phyloP scores from a whole-genome alignment of 257 asterid species.

The Osmanthus fragrans region DNA sequence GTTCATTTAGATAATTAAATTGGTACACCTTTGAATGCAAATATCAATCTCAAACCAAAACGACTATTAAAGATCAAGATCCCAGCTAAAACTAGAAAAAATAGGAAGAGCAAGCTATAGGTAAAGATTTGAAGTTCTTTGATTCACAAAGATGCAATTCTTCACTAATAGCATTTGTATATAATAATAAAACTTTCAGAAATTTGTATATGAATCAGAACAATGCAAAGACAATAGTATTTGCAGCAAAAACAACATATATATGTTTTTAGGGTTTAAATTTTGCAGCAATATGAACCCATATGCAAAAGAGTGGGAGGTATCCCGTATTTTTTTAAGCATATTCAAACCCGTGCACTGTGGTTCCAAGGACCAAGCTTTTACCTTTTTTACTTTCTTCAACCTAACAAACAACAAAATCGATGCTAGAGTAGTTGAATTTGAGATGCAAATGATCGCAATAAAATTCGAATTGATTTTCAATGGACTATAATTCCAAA shows the following conservation, averaged over 20 bases:
- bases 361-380: too few relatives aligned
- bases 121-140: not conserved
- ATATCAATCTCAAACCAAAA: conserved; percentile 10
- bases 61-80: conserved; percentile 4
- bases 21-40: not conserved
- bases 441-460: not conserved
- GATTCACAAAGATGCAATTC: not conserved
- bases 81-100: not conserved
- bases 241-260: conserved; percentile 10
- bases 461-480: not conserved
- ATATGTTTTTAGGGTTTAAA: not conserved
- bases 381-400: not conserved
- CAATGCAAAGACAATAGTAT: not conserved
- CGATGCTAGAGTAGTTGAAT: not conserved
- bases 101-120: conserved; percentile 1
- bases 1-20: not conserved
- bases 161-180: conserved; percentile 7
- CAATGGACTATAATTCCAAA: not conserved
- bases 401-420: not conserved
- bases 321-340: too few relatives aligned
- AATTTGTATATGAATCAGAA: not conserved
- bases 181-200: not conserved
- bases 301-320: not conserved
- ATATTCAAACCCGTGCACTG: too few relatives aligned
- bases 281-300: conserved; percentile 1